A percentile compares a stretch with the other conserved stretches of the same genome.
Conservation (phyloP, 176 grass and related monocot species). For the Pontederia paniculata region DNA sequence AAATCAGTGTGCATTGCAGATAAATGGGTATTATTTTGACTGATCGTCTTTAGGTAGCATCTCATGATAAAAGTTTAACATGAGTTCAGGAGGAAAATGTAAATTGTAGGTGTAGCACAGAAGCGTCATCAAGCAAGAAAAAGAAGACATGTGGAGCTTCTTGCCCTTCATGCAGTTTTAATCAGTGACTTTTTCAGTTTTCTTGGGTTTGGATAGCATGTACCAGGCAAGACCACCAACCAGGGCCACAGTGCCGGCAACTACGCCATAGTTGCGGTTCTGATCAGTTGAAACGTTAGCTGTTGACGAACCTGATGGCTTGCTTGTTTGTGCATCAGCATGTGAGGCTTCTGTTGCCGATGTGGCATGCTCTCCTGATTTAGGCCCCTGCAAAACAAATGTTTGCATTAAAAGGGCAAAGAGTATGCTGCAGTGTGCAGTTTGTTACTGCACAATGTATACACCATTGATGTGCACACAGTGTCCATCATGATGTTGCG, state of each 20-base stretch:
- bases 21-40: too few relatives aligned
- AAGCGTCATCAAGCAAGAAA: too few relatives aligned
- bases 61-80: too few relatives aligned
- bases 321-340: slow-evolving; percentile 15
- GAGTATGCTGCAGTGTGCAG: too few relatives aligned
- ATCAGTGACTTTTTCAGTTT: slow-evolving; percentile 43
- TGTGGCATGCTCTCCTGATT: slow-evolving; percentile 31
- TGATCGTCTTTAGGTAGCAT: too few relatives aligned
- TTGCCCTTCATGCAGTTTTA: slow-evolving; percentile 5
- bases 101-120: too few relatives aligned
- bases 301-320: slow-evolving; percentile 17
- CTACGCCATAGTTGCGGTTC: slow-evolving; percentile 63
- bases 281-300: slow-evolving; percentile 50
- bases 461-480: neutral
- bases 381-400: slow-evolving; percentile 45
- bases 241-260: slow-evolving; percentile 51
- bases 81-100: too few relatives aligned
- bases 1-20: too few relatives aligned
- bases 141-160: too few relatives aligned
- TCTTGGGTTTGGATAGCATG: slow-evolving; percentile 69
- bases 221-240: slow-evolving; percentile 73
- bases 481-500: too few relatives aligned
- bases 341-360: slow-evolving; percentile 23
- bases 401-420: neutral
- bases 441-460: too few relatives aligned